These are phyloP conservation scores for Protostelium mycophagum DNA, from an alignment of 78 protist genomes.

Conservation along the genomic window DNA sequence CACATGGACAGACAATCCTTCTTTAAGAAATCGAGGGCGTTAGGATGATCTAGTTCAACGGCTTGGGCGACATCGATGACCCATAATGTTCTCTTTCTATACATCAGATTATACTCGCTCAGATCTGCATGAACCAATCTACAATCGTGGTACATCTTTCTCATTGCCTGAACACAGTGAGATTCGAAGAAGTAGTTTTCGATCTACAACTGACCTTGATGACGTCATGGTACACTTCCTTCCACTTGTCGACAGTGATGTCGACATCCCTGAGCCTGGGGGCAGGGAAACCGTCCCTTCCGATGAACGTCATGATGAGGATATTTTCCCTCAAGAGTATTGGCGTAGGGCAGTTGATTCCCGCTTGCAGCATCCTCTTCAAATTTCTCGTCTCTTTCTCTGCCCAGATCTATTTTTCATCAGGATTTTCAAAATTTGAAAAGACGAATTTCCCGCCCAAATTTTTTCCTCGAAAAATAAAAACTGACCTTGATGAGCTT, in stretches of 20 bases:
- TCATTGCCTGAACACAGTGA: constrained; percentile 26
- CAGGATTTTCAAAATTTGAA: too few relatives aligned
- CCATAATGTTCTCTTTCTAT: constrained; percentile 14
- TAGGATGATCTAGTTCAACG: constrained; percentile 90
- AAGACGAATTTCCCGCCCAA: too few relatives aligned
- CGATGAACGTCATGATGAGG: constrained; percentile 11
- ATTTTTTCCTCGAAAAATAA: neutral
- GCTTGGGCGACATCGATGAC: constrained; percentile 88
- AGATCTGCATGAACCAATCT: constrained; percentile 95
- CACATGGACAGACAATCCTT: neutral
- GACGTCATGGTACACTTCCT: neutral
- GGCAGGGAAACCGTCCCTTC: constrained; percentile 6
- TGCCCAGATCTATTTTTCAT: constrained; percentile 13
- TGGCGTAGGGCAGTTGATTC: constrained; percentile 5
- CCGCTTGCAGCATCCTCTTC: neutral
- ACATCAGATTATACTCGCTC: constrained; percentile 86
- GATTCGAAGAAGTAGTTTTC: constrained; percentile 14
- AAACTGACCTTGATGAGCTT: neutral
- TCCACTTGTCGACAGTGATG: neutral
- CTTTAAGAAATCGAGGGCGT: constrained; percentile 80
- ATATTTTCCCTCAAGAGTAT: neutral
- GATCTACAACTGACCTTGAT: neutral
- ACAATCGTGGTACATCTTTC: constrained; percentile 73
- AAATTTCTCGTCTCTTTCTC: constrained; percentile 8
- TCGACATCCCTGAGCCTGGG: neutral